Percentiles rank a stretch among this genome's conserved stretches.
Conservation (phyloP, 225 moss, liverwort and hornwort genomes). For the Thuidium tamariscinum region DNA sequence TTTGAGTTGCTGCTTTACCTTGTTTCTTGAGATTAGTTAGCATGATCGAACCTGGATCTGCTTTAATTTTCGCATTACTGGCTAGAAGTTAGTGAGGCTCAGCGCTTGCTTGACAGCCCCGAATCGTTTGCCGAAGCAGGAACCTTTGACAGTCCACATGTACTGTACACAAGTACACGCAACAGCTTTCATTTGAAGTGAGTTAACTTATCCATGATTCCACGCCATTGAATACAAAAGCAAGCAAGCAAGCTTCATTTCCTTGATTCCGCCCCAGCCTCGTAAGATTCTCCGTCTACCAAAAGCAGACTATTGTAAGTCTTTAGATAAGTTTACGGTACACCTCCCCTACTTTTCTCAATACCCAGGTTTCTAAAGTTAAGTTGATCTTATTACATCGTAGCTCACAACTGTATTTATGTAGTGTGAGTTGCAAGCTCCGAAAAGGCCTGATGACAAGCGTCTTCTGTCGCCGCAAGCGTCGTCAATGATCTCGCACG, state of each 20-base stretch:
- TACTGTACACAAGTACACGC: neutral
- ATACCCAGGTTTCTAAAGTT: too few species aligned
- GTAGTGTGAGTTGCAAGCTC: neutral
- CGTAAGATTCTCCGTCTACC: neutral
- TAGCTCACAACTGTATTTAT: neutral
- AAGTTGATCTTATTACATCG: neutral
- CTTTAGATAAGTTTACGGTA: neutral
- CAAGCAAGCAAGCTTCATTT: neutral
- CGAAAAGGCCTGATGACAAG: neutral
- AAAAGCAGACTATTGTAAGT: neutral
- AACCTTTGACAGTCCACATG: neutral
- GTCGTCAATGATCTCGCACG: neutral
- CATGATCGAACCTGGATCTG: neutral
- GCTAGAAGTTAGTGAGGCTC: neutral
- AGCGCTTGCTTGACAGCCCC: neutral
- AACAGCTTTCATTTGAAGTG: neutral
- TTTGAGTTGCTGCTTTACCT: neutral
- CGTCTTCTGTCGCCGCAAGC: neutral
- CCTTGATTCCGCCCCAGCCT: neutral
- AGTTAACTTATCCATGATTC: neutral
- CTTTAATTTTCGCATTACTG: neutral
- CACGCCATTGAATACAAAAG: neutral
- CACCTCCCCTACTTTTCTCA: neutral
- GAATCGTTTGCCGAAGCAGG: neutral
- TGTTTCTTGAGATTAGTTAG: neutral